Conservation (phyloP, 768 basidiomycete genomes). For the Auricularia heimuer region DNA sequence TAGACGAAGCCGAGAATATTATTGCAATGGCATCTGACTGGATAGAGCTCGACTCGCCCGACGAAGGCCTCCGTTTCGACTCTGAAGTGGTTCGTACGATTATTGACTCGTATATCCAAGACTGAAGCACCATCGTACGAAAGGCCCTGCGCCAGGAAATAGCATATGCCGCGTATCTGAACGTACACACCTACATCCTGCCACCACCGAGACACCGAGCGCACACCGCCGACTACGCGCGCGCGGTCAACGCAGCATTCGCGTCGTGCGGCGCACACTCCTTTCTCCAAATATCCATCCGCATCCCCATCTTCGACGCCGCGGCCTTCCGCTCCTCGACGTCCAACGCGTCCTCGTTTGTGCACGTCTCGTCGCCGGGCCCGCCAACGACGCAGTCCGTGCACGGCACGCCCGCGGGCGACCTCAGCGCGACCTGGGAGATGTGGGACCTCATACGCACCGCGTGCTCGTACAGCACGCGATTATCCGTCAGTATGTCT, state of each 20-base stretch:
- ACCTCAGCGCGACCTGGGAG: slow-evolving; percentile 82
- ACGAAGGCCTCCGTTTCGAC: slow-evolving; percentile 93
- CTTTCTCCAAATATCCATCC: slow-evolving; percentile 58
- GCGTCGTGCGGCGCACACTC: slow-evolving; percentile 54
- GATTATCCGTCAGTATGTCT: slow-evolving; percentile 59
- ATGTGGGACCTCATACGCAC: slow-evolving; percentile 96
- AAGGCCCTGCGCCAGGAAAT: slow-evolving; percentile 82
- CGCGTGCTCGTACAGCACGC: slow-evolving; percentile 74
- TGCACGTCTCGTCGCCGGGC: not conserved
- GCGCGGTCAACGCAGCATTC: slow-evolving; percentile 74
- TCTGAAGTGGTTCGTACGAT: slow-evolving; percentile 51
- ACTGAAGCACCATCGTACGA: no score
- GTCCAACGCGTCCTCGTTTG: not conserved
- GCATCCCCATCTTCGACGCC: slow-evolving; percentile 76
- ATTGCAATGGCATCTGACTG: slow-evolving; percentile 83
- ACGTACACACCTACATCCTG: slow-evolving; percentile 73
- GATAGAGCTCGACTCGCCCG: slow-evolving; percentile 87
- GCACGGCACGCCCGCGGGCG: slow-evolving; percentile 33
- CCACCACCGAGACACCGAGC: slow-evolving; percentile 80
- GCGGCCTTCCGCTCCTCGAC: slow-evolving; percentile 35
- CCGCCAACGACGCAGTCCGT: not conserved
- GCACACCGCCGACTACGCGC: slow-evolving; percentile 85
- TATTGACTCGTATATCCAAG: slow-evolving; percentile 48
- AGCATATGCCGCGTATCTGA: slow-evolving; percentile 86
- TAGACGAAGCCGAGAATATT: slow-evolving; percentile 67